These are phyloP conservation scores for Dillenia turbinata DNA, from an alignment of 164 flowering plant genomes.

Conservation along the genomic window DNA sequence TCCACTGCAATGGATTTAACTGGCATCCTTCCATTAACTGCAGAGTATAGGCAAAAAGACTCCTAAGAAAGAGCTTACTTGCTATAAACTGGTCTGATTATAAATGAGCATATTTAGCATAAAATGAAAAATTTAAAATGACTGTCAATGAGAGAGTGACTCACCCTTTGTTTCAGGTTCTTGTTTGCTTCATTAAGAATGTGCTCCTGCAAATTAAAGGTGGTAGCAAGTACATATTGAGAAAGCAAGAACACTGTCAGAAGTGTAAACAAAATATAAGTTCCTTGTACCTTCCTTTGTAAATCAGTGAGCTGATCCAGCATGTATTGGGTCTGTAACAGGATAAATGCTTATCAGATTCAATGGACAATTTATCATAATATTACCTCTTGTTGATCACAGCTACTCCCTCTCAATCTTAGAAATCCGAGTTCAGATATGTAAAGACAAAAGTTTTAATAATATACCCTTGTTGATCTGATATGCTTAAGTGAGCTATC, in stretches of 20 bases:
- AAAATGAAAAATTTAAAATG: neutral
- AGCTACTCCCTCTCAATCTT: too few species aligned
- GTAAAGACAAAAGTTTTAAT: too few species aligned
- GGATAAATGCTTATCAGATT: slow-evolving; percentile 2
- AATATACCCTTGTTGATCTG: slow-evolving; percentile 57
- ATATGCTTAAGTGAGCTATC: slow-evolving; percentile 82
- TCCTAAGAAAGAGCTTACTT: too few species aligned
- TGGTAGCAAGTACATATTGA: neutral
- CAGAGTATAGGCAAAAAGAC: neutral
- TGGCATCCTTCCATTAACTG: slow-evolving; percentile 56
- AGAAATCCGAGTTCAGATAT: too few species aligned
- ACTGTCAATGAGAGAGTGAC: neutral
- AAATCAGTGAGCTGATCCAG: slow-evolving; percentile 78
- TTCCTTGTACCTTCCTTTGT: slow-evolving; percentile 55
- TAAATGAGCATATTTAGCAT: too few species aligned
- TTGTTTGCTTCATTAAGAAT: slow-evolving; percentile 73
- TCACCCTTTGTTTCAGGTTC: slow-evolving; percentile 68
- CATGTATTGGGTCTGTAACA: slow-evolving; percentile 75
- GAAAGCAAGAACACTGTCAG: neutral
- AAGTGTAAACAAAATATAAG: neutral
- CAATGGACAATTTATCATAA: too few species aligned
- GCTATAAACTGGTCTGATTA: too few species aligned
- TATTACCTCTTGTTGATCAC: neutral
- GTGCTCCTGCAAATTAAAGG: slow-evolving; percentile 55
- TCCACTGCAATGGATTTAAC: slow-evolving; percentile 45